Evolutionary conservation across 306 rosid genomes (phyloP).

Genomic region (Quercus engelmannii): DNA sequence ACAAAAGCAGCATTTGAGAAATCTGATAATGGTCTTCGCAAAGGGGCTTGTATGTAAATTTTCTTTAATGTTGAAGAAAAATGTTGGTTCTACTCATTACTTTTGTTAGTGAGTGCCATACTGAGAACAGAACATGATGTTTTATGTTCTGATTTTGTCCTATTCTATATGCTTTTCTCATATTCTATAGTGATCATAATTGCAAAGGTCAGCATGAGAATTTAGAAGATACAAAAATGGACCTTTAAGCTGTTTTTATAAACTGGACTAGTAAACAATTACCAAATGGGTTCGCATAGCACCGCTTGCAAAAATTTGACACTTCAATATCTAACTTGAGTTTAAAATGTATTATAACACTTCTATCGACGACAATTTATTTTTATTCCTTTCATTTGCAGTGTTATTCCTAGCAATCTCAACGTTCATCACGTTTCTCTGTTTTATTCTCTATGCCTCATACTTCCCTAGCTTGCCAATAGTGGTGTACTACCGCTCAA

Average conservation of each 20-base stretch:
- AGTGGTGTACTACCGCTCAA: conserved; percentile 69
- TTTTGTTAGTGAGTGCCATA: not conserved
- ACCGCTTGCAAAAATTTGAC: too few species aligned
- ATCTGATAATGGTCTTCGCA: conserved; percentile 69
- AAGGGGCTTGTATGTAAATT: conserved; percentile 65
- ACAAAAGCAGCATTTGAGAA: conserved; percentile 68
- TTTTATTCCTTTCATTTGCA: conserved; percentile 30
- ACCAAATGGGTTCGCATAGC: not conserved
- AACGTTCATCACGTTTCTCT: conserved; percentile 48
- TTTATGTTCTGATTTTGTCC: too few species aligned
- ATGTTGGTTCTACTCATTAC: not conserved
- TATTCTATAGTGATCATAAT: not conserved
- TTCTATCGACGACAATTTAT: not conserved
- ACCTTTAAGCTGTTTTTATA: not conserved
- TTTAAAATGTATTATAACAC: not conserved
- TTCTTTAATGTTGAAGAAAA: not conserved
- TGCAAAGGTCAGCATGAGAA: not conserved
- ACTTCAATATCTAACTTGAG: not conserved
- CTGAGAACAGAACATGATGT: not conserved
- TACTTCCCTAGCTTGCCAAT: conserved; percentile 72
- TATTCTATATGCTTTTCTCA: not conserved
- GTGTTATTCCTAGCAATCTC: conserved; percentile 64
- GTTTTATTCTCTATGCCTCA: conserved; percentile 60
- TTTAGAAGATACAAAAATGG: not conserved
- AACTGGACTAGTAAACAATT: not conserved